phyloP scores from a whole-genome alignment of 345 rosid species.

The Pistacia vera region DNA sequence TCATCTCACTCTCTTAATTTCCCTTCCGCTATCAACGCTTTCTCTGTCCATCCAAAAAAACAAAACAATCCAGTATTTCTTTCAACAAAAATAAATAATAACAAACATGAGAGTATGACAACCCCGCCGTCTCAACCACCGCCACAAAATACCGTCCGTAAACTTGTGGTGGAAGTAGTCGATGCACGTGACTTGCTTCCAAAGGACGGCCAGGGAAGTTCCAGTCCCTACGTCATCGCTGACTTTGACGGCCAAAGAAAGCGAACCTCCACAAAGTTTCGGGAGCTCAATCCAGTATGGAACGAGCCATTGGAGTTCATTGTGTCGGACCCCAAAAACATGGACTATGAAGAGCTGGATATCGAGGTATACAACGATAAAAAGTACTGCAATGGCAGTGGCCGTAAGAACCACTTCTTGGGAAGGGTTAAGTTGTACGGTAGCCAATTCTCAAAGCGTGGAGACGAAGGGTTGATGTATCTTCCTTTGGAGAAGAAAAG shows the following conservation, averaged over 20 bases:
- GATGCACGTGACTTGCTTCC: conserved; percentile 90
- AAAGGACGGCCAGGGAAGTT: conserved; percentile 95
- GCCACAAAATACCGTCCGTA: conserved; percentile 44
- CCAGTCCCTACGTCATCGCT: conserved; percentile 80
- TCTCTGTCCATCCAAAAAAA: not conserved
- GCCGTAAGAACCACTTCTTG: conserved; percentile 87
- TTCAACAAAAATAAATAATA: not conserved
- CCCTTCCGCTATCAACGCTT: conserved; percentile 35
- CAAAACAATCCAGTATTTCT: not conserved
- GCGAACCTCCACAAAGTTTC: conserved; percentile 69
- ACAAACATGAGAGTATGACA: conserved; percentile 36
- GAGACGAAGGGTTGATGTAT: conserved; percentile 83
- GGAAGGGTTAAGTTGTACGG: conserved; percentile 91
- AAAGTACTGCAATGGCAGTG: conserved; percentile 70
- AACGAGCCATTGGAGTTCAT: conserved; percentile 78
- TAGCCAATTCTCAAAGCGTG: conserved; percentile 65
- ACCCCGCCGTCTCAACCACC: conserved; percentile 38
- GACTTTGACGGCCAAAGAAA: conserved; percentile 83
- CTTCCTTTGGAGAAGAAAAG: conserved; percentile 85
- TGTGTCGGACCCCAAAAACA: conserved; percentile 73
- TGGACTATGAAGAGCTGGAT: conserved; percentile 79
- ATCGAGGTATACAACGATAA: conserved; percentile 86
- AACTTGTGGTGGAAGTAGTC: conserved; percentile 64
- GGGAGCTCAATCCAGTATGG: conserved; percentile 91
- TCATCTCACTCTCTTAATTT: not conserved